Conservation (phyloP, 495 filamentous ascomycete genomes). For the Tuber borchii region DNA sequence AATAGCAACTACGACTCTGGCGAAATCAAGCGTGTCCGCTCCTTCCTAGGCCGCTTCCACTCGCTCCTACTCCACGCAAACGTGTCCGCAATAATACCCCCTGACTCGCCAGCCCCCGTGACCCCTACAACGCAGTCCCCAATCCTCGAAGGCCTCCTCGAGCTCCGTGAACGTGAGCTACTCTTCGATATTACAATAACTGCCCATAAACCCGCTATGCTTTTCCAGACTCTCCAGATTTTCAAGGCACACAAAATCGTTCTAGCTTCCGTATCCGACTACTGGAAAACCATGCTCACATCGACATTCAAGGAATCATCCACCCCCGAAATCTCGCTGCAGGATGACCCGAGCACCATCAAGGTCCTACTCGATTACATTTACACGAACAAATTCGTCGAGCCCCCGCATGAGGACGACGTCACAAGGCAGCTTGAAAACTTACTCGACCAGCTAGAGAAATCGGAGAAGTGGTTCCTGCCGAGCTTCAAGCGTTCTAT, state of each 20-base stretch:
- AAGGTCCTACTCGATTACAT: constrained; percentile 21
- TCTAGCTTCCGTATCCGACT: too few relatives aligned
- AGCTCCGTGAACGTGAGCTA: not conserved
- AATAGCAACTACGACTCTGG: too few relatives aligned
- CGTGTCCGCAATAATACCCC: constrained; percentile 17
- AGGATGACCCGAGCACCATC: constrained; percentile 9
- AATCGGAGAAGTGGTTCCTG: constrained; percentile 16
- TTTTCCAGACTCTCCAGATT: not conserved
- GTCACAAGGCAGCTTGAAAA: constrained; percentile 13
- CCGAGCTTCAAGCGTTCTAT: constrained; percentile 18
- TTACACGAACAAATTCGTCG: constrained; percentile 19
- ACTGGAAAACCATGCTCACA: constrained; percentile 1
- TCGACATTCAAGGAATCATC: constrained; percentile 7
- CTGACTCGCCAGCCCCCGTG: not conserved
- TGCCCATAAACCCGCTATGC: not conserved
- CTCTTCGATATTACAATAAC: constrained; percentile 11
- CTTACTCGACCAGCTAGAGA: not conserved
- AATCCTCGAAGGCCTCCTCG: constrained; percentile 6
- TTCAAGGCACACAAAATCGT: constrained; percentile 9
- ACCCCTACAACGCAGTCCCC: not conserved
- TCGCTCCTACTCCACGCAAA: constrained; percentile 12
- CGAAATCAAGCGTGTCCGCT: constrained; percentile 17
- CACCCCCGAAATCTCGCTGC: not conserved
- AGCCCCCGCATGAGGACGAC: not conserved
- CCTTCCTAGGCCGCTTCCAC: constrained; percentile 21